These are phyloP conservation scores for Acanthochlamys bracteata DNA, from an alignment of 106 monocot genomes.

Conservation along the genomic window DNA sequence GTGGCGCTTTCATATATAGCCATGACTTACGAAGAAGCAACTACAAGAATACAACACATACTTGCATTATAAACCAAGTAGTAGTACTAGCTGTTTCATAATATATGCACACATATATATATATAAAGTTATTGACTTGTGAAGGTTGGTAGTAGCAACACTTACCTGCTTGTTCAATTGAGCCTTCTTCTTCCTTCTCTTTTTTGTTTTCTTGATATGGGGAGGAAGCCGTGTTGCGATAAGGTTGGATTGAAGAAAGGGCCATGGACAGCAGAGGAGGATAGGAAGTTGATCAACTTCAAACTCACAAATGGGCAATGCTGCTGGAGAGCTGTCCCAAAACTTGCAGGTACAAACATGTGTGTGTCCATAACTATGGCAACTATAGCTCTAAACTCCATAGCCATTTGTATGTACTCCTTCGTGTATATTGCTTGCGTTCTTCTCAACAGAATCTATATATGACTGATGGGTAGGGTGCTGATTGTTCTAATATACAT, in stretches of 20 bases:
- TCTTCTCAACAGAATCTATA: no score
- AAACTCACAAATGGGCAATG: constrained; percentile 9
- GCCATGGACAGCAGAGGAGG: constrained; percentile 10
- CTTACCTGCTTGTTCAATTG: neutral
- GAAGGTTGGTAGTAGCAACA: neutral
- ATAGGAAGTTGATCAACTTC: constrained; percentile 13
- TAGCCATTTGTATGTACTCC: no score
- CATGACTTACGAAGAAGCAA: neutral
- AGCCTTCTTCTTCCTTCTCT: neutral
- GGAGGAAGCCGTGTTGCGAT: constrained; percentile 12
- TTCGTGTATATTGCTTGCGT: no score
- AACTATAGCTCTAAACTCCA: no score
- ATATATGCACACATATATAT: neutral
- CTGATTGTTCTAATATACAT: no score
- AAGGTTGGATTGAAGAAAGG: constrained; percentile 12
- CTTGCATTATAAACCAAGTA: neutral
- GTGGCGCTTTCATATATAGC: neutral
- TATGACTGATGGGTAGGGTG: no score
- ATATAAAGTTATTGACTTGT: neutral
- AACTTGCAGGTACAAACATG: constrained; percentile 1
- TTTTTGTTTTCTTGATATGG: neutral
- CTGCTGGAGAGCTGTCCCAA: constrained; percentile 14
- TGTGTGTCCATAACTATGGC: no score
- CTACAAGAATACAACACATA: neutral
- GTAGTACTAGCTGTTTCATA: neutral